These are phyloP conservation scores for Aspergillus taichungensis DNA, from an alignment of 495 filamentous ascomycete species.

Conservation along the genomic window DNA sequence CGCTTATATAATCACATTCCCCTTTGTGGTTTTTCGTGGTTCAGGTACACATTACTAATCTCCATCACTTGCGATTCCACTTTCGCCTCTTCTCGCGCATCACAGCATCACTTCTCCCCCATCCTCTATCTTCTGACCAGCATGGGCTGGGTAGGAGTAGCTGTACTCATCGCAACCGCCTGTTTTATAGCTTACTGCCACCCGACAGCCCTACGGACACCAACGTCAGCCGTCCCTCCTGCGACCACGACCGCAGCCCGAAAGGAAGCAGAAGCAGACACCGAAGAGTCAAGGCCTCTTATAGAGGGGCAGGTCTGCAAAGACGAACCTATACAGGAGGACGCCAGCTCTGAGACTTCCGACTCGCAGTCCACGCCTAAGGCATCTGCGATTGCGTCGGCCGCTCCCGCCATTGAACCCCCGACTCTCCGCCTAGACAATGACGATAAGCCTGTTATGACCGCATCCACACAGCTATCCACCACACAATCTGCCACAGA, in stretches of 20 bases:
- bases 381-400: slow-evolving; percentile 26
- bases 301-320: slow-evolving; percentile 6
- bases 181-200: slow-evolving; percentile 28
- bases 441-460: slow-evolving; percentile 4
- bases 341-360: too few relatives aligned
- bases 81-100: too few relatives aligned
- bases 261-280: slow-evolving; percentile 8
- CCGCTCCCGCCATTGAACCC: slow-evolving; percentile 19
- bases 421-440: slow-evolving; percentile 25
- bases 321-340: slow-evolving; percentile 11
- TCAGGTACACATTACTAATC: too few relatives aligned
- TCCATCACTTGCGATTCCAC: too few relatives aligned
- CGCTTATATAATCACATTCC: too few relatives aligned
- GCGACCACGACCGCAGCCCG: slow-evolving; percentile 4
- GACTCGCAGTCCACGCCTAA: slow-evolving; percentile 41
- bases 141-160: slow-evolving; percentile 34
- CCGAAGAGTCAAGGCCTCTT: slow-evolving; percentile 7
- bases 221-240: slow-evolving; percentile 10
- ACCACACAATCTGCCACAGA: neutral
- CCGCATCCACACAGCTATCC: neutral
- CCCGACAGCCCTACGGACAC: slow-evolving; percentile 16
- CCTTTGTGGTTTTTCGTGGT: too few relatives aligned
- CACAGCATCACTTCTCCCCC: too few relatives aligned
- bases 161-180: slow-evolving; percentile 23
- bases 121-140: slow-evolving; percentile 1